Evolutionary conservation across 495 filamentous ascomycete species (phyloP), one percentile per base, ranked within the genome.

Genomic region (Letharia columbiana): DNA sequence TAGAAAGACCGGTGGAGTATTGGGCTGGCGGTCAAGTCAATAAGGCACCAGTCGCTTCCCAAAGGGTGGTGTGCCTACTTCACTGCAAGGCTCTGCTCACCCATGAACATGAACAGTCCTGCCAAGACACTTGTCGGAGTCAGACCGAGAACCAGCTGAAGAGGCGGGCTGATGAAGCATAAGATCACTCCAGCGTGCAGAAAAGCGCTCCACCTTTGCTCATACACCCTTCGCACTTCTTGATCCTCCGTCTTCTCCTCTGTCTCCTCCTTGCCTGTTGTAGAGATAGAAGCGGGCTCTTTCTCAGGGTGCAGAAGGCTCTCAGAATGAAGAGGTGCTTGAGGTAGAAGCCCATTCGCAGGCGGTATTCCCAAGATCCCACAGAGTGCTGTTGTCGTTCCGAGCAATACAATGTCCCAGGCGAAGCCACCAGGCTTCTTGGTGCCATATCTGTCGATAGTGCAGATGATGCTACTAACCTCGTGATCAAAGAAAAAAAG

Each of bases 401-500:
- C 87, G 0, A 89, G 81, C 7, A 90, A 76, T 10, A 83, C 76
- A 20, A 89, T 84, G 67, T 89, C 87, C 87, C 87, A 89, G 3
- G 87, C 86, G 66, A 87, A 89, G 0, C 87, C 87, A 5, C 84
- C 83, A 2, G 86, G 86, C 66, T 89, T 89, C 52, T 76, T 77
- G 4, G 84, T 84, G 8, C 87, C 86, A 71, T 89, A 89, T 23
- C 85, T 82, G 28, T 84, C 80, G 63, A 88, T 81, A 0, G 87
- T 90, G 70, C 86, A 88, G 60, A 89, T 89, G 63, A 90, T 89
- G n/a, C 85, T 89, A 70, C 84, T 87, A 35, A 89, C 85, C 69
- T 90, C 87, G 62, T 89, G 87, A 65, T 90, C 87, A 69, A 89
- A 90, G 76, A 88, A 90, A 77, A 89, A 90, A 0, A 90, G 79